Conservation (phyloP, 2,329 filamentous ascomycete genomes). For the Botrytis tulipae region DNA sequence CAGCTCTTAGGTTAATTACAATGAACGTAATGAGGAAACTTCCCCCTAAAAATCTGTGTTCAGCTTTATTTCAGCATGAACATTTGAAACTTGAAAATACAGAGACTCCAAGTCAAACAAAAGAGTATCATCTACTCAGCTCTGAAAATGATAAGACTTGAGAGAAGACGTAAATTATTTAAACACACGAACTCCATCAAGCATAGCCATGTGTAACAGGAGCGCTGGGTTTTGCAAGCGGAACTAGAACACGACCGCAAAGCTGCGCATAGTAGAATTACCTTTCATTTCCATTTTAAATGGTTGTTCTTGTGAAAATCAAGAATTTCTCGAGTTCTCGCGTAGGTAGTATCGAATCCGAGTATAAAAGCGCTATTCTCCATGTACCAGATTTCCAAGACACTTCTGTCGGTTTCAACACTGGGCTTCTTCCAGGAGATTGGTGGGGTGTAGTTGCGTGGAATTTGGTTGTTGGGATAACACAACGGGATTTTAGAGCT, state of each 20-base stretch:
- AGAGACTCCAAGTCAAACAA: neutral
- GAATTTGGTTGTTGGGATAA: no score
- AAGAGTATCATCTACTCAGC: neutral
- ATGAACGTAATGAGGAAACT: neutral
- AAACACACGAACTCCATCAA: neutral
- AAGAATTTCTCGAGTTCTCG: neutral
- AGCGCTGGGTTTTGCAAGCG: neutral
- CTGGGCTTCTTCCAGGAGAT: neutral
- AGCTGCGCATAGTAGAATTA: neutral
- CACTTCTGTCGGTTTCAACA: neutral
- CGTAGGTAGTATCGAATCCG: neutral
- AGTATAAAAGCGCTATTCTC: neutral
- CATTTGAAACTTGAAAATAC: accelerated
- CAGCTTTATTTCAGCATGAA: neutral
- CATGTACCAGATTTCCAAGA: neutral
- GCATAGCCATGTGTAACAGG: neutral
- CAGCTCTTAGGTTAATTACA: neutral
- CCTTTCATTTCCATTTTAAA: neutral
- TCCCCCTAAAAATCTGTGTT: neutral
- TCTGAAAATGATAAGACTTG: neutral
- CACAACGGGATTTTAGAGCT: neutral
- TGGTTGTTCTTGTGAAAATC: neutral
- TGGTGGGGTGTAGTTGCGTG: neutral
- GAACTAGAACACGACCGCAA: accelerated
- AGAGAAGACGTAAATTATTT: neutral